These are phyloP conservation scores for Plasmopara muralis DNA, from an alignment of 352 stramenopile species.

Conservation along the genomic window DNA sequence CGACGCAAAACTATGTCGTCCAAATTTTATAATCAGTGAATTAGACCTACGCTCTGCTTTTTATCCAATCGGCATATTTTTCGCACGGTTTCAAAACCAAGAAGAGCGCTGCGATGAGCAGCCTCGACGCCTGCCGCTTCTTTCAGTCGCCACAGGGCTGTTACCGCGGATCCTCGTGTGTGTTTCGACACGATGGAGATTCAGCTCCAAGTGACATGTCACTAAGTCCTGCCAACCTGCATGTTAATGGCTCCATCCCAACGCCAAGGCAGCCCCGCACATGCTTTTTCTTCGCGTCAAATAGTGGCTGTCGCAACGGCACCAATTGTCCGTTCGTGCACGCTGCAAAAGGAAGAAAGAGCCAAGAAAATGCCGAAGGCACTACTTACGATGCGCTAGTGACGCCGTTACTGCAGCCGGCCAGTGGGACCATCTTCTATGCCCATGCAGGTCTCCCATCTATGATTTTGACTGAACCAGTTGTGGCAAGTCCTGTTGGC, in stretches of 20 bases:
- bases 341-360: constrained; percentile 4
- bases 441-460: constrained; percentile 15
- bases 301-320: constrained; percentile 60
- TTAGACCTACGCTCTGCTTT: neutral
- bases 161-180: constrained; percentile 57
- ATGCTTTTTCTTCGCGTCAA: constrained; percentile 54
- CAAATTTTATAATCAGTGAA: too few species aligned
- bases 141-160: constrained; percentile 67
- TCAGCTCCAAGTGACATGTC: constrained; percentile 4
- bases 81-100: neutral
- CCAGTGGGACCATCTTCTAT: constrained; percentile 24
- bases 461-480: constrained; percentile 8
- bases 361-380: constrained; percentile 6
- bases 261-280: constrained; percentile 10
- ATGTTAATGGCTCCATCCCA: constrained; percentile 23
- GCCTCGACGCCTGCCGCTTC: constrained; percentile 45
- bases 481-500: constrained; percentile 6
- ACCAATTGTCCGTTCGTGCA: constrained; percentile 51
- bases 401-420: constrained; percentile 12
- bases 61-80: constrained; percentile 8
- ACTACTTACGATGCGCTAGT: constrained; percentile 4
- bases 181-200: constrained; percentile 47
- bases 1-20: neutral
- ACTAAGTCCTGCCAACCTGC: constrained; percentile 34
- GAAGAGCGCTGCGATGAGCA: constrained; percentile 13